A percentile compares a stretch with the other conserved stretches of the same genome.
These are phyloP conservation scores for Cyberlindnera suaveolens DNA, from an alignment of 805 yeast species.

Conservation along the genomic window DNA sequence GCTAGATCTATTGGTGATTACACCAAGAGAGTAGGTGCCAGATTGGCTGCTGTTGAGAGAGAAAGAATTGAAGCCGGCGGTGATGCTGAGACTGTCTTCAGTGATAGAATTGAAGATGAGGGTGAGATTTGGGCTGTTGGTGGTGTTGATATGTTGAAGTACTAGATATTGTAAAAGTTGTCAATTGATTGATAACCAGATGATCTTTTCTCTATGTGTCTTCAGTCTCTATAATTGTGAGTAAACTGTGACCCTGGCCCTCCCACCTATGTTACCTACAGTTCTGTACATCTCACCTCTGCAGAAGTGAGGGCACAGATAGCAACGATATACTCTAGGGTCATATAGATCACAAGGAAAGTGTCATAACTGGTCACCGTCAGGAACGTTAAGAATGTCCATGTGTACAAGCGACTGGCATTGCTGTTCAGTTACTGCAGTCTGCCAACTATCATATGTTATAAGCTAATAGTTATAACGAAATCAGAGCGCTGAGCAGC, in stretches of 20 bases:
- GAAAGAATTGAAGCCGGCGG: constrained; percentile 89
- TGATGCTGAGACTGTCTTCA: constrained; percentile 75
- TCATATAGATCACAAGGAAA: too few species aligned
- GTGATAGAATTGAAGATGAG: constrained; percentile 84
- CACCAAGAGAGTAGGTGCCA: constrained; percentile 80
- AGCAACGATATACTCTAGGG: too few species aligned
- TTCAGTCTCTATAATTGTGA: background rate
- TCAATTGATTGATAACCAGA: background rate
- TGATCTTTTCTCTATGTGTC: background rate
- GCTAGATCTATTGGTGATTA: constrained; percentile 81
- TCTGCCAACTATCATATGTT: too few species aligned
- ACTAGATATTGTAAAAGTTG: constrained; percentile 5
- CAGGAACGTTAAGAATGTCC: too few species aligned
- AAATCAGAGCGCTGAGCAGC: too few species aligned
- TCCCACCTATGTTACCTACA: background rate
- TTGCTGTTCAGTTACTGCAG: too few species aligned
- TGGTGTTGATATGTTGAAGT: constrained; percentile 43
- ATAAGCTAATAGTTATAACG: too few species aligned
- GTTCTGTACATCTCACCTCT: background rate
- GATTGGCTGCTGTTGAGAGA: constrained; percentile 82
- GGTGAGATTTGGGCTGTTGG: constrained; percentile 86
- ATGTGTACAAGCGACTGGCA: too few species aligned
- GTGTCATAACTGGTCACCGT: too few species aligned
- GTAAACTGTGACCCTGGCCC: background rate
- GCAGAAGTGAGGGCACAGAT: background rate